Percentiles rank a stretch among this genome's conserved stretches.
Conservation (phyloP, 2,329 filamentous ascomycete genomes). For the Pleomassaria siparia region DNA sequence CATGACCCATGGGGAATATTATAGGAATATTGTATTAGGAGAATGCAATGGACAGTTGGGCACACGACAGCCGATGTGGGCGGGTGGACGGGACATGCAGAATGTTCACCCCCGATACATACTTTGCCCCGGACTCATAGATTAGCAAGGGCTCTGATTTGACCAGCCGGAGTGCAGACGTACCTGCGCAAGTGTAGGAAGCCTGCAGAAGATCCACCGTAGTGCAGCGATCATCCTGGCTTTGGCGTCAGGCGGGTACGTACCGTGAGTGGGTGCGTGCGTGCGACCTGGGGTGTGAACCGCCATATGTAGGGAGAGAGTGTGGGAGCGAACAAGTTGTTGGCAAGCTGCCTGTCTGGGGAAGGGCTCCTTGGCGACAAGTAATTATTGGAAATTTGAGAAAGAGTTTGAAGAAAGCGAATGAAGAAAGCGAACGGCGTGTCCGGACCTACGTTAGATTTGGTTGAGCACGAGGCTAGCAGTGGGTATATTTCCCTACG, state of each 20-base stretch:
- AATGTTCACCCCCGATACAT: slow-evolving; percentile 7
- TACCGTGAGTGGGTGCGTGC: no score
- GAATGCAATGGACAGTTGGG: no score
- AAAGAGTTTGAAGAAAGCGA: background rate
- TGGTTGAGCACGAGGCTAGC: slow-evolving; percentile 7
- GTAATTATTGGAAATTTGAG: background rate
- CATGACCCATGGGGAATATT: background rate
- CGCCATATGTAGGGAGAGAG: background rate
- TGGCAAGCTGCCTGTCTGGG: background rate
- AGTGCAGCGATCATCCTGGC: background rate
- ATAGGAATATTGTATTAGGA: background rate
- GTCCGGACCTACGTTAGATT: slow-evolving; percentile 6
- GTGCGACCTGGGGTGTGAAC: background rate
- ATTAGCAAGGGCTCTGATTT: slow-evolving; percentile 4
- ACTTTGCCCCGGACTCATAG: no score
- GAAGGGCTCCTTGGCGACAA: background rate
- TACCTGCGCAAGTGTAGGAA: slow-evolving; percentile 7
- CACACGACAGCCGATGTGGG: no score
- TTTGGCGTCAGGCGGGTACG: background rate
- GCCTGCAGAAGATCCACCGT: slow-evolving; percentile 2
- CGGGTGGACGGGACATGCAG: background rate
- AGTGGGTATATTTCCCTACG: background rate
- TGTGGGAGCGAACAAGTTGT: background rate
- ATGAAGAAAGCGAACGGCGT: background rate
- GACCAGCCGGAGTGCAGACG: slow-evolving; percentile 4